Conservation (phyloP, 768 basidiomycete genomes). For the Pholiota molesta region DNA sequence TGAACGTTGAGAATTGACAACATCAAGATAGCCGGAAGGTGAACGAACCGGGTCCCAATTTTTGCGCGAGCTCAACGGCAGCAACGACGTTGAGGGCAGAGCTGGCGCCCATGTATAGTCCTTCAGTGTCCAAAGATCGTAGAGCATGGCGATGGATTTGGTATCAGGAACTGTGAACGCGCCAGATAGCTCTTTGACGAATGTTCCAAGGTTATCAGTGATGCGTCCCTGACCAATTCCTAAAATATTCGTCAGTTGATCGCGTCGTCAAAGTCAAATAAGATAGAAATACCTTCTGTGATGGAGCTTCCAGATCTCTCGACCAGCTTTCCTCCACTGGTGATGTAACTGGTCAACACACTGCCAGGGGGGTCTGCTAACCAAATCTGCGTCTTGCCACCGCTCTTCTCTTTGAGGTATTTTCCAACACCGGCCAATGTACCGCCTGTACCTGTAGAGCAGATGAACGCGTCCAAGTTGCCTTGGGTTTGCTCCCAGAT, state of each 20-base stretch:
- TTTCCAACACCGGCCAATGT: slow-evolving; percentile 90
- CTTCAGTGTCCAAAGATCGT: slow-evolving; percentile 92
- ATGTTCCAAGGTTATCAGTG: slow-evolving; percentile 86
- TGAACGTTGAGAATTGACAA: neutral
- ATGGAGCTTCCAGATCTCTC: slow-evolving; percentile 88
- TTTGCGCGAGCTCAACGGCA: slow-evolving; percentile 84
- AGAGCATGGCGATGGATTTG: slow-evolving; percentile 92
- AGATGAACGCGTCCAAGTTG: slow-evolving; percentile 86
- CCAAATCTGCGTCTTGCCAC: slow-evolving; percentile 84
- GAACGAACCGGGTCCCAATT: slow-evolving; percentile 77
- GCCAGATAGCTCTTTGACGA: slow-evolving; percentile 77
- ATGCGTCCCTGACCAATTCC: slow-evolving; percentile 98
- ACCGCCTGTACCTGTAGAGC: slow-evolving; percentile 94
- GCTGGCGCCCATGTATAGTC: slow-evolving; percentile 92
- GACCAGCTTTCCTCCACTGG: slow-evolving; percentile 73
- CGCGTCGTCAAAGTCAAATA: slow-evolving; percentile 1
- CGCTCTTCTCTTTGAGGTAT: slow-evolving; percentile 81
- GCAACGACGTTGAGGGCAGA: slow-evolving; percentile 95
- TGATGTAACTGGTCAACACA: slow-evolving; percentile 82
- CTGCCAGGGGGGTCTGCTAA: slow-evolving; percentile 97
- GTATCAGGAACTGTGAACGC: slow-evolving; percentile 87
- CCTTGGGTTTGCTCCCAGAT: slow-evolving; percentile 91
- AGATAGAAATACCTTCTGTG: slow-evolving; percentile 72
- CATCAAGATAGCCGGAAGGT: neutral
- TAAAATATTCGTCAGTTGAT: slow-evolving; percentile 30